phyloP scores from a whole-genome alignment of 768 basidiomycete genomes.

The Lentinula boryana region DNA sequence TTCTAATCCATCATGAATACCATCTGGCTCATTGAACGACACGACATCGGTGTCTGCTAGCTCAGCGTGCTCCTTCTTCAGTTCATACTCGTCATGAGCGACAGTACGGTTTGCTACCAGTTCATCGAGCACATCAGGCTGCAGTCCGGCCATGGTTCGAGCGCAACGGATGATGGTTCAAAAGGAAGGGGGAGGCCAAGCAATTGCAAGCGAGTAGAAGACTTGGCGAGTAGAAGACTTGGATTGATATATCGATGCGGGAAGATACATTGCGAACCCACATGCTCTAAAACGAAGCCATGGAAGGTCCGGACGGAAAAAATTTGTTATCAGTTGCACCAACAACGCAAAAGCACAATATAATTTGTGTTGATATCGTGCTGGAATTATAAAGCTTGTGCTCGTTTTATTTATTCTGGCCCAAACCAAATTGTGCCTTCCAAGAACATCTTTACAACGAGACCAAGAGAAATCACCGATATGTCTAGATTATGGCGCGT shows the following conservation, averaged over 20 bases:
- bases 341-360: background rate
- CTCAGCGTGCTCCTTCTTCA: background rate
- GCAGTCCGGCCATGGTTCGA: slow-evolving; percentile 1
- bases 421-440: too few relatives aligned
- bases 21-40: slow-evolving; percentile 18
- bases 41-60: background rate
- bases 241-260: background rate
- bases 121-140: background rate
- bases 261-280: background rate
- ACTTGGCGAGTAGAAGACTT: background rate
- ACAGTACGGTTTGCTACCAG: background rate
- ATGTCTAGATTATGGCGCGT: too few relatives aligned
- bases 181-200: background rate
- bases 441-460: too few relatives aligned
- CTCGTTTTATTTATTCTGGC: too few relatives aligned
- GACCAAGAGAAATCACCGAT: too few relatives aligned
- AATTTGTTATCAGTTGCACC: background rate
- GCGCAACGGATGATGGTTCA: background rate
- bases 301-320: background rate
- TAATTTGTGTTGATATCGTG: background rate
- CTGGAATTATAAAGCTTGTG: too few relatives aligned
- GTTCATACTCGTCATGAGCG: background rate
- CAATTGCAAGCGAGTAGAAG: background rate
- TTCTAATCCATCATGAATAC: slow-evolving; percentile 36
- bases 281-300: background rate